A percentile compares a stretch with the other conserved stretches of the same genome.
These are phyloP conservation scores for Fusarium mundagurra DNA, from an alignment of 2,329 filamentous ascomycete genomes.

Conservation along the genomic window DNA sequence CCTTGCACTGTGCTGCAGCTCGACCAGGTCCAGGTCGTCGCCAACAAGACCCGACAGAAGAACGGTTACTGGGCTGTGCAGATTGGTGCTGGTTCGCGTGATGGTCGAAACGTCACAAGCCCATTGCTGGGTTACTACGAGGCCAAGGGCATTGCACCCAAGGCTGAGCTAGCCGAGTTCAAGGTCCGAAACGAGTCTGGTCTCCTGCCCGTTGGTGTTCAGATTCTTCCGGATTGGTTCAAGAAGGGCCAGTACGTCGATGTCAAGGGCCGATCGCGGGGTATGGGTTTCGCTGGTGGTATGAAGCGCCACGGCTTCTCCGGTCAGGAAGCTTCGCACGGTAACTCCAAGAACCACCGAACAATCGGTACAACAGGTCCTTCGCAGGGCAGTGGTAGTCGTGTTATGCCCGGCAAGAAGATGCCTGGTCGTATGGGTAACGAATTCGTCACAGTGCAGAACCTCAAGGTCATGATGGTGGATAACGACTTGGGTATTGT, in stretches of 20 bases:
- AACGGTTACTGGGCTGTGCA: slow-evolving; percentile 97
- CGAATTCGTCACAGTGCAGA: slow-evolving; percentile 88
- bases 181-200: slow-evolving; percentile 79
- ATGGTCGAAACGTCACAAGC: slow-evolving; percentile 79
- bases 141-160: slow-evolving; percentile 81
- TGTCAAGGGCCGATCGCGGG: slow-evolving; percentile 79
- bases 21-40: slow-evolving; percentile 89
- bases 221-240: slow-evolving; percentile 90
- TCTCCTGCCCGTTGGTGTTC: slow-evolving; percentile 77
- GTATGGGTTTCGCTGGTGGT: slow-evolving; percentile 94
- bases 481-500: slow-evolving; percentile 89
- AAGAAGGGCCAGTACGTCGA: slow-evolving; percentile 90
- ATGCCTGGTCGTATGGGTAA: slow-evolving; percentile 98
- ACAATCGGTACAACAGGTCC: slow-evolving; percentile 90
- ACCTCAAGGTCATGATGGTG: slow-evolving; percentile 87
- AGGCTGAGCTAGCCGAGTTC: slow-evolving; percentile 87
- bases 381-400: slow-evolving; percentile 89
- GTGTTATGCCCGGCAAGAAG: slow-evolving; percentile 95
- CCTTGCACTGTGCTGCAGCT: slow-evolving; percentile 94
- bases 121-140: slow-evolving; percentile 91
- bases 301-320: slow-evolving; percentile 96
- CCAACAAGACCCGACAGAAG: slow-evolving; percentile 80
- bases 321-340: slow-evolving; percentile 92
- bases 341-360: slow-evolving; percentile 93
- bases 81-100: slow-evolving; percentile 80